Conservation (phyloP, 1,139 yeast species). For the Saccharomycopsis crataegensis region DNA sequence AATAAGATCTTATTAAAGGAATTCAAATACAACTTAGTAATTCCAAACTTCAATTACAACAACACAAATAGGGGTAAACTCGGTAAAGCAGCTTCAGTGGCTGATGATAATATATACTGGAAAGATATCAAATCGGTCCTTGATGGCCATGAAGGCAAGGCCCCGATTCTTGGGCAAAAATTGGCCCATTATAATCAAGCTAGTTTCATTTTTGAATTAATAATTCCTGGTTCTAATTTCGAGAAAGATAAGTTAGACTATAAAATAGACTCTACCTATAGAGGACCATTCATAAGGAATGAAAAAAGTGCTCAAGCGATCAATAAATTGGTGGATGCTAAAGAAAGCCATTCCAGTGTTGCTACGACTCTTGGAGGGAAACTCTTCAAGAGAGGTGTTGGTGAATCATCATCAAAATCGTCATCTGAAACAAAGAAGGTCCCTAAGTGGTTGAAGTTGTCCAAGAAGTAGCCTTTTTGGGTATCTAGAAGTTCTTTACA, state of each 20-base stretch:
- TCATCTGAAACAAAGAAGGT: constrained; percentile 2
- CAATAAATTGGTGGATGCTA: constrained; percentile 1
- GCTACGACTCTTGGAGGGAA: background rate
- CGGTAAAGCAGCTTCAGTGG: background rate
- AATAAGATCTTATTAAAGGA: constrained; percentile 5
- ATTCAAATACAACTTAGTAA: constrained; percentile 14
- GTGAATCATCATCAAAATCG: too few species aligned
- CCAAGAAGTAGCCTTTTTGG: constrained; percentile 8
- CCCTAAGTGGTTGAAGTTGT: constrained; percentile 19
- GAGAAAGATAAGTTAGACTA: background rate
- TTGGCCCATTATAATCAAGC: constrained; percentile 8
- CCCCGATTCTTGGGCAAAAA: background rate
- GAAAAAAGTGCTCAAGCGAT: background rate
- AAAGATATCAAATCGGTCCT: background rate
- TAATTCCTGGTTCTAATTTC: background rate
- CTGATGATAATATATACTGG: constrained; percentile 7
- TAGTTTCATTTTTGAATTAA: constrained; percentile 14
- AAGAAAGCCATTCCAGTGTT: background rate
- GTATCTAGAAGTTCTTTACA: background rate
- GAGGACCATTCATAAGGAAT: constrained; percentile 16
- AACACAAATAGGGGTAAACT: background rate
- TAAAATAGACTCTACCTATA: constrained; percentile 3
- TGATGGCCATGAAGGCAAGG: background rate
- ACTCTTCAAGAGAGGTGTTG: too few species aligned
- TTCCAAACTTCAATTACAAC: constrained; percentile 12